These are phyloP conservation scores for Penicillium thymicola DNA, from an alignment of 2,329 filamentous ascomycete genomes.

Conservation along the genomic window DNA sequence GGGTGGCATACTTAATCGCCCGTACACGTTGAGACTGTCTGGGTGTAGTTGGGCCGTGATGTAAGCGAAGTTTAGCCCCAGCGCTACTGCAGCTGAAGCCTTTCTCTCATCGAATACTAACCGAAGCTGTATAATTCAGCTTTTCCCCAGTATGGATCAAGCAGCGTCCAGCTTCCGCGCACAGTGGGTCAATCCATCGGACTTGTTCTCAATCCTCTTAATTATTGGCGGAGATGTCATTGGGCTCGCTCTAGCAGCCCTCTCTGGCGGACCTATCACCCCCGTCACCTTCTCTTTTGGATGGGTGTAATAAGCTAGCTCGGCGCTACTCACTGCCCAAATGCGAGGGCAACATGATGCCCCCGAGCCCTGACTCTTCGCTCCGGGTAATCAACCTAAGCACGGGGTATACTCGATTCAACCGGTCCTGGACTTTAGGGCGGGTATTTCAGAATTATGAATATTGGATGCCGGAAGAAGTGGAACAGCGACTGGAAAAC, in stretches of 20 bases:
- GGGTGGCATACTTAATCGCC: too few species aligned
- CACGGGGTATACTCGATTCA: slow-evolving; percentile 38
- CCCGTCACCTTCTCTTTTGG: slow-evolving; percentile 42
- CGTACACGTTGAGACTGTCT: too few species aligned
- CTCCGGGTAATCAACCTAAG: slow-evolving; percentile 36
- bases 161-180: neutral
- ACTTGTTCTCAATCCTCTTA: slow-evolving; percentile 35
- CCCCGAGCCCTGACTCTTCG: slow-evolving; percentile 29
- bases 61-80: neutral
- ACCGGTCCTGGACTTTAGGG: slow-evolving; percentile 45
- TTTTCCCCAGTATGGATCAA: neutral
- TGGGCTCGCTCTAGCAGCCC: slow-evolving; percentile 34
- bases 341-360: slow-evolving; percentile 38
- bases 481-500: slow-evolving; percentile 1
- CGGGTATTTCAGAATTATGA: slow-evolving; percentile 45
- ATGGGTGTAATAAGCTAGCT: slow-evolving; percentile 40
- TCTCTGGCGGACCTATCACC: slow-evolving; percentile 24
- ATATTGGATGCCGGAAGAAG: slow-evolving; percentile 22
- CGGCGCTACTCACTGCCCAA: slow-evolving; percentile 27
- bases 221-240: slow-evolving; percentile 39
- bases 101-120: too few species aligned
- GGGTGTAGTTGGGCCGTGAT: neutral
- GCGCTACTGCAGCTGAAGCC: neutral
- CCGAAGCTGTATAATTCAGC: neutral
- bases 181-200: slow-evolving; percentile 20